Conservation (phyloP, 2,329 filamentous ascomycete genomes). For the Epicoccum nigrum region DNA sequence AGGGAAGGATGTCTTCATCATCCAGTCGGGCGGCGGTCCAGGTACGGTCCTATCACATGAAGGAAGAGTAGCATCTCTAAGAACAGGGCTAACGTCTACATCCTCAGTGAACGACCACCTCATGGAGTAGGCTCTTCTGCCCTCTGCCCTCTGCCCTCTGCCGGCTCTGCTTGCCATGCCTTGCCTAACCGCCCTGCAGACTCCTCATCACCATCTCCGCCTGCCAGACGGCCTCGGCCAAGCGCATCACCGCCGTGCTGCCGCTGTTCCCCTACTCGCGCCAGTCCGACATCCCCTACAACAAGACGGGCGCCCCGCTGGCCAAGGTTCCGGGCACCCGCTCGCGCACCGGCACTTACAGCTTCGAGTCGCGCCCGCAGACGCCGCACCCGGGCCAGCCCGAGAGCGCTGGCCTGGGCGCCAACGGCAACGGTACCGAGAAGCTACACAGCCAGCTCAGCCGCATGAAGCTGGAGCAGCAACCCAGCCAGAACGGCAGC, state of each 20-base stretch:
- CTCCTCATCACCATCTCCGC: constrained; percentile 98
- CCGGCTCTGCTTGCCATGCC: constrained; percentile 29
- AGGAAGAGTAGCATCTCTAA: neutral
- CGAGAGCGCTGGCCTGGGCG: constrained; percentile 66
- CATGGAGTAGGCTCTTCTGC: constrained; percentile 66
- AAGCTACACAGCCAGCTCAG: constrained; percentile 77
- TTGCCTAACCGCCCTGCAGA: constrained; percentile 37
- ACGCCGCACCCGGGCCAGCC: constrained; percentile 77
- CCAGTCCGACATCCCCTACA: constrained; percentile 95
- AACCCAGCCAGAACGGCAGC: constrained; percentile 45
- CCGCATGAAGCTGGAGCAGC: constrained; percentile 67
- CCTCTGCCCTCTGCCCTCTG: too few relatives aligned
- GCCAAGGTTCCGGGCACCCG: constrained; percentile 63
- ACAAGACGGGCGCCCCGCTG: constrained; percentile 90
- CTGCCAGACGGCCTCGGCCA: constrained; percentile 92
- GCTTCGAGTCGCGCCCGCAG: constrained; percentile 89
- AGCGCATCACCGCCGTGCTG: constrained; percentile 89
- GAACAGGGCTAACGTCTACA: constrained; percentile 21
- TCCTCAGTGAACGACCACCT: constrained; percentile 85
- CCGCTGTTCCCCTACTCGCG: constrained; percentile 96
- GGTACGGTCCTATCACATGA: constrained; percentile 22
- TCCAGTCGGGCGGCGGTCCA: constrained; percentile 89
- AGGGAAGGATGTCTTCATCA: constrained; percentile 96
- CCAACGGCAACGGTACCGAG: constrained; percentile 67
- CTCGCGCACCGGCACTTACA: constrained; percentile 63